These are phyloP conservation scores for Thyridium curvatum DNA, from an alignment of 2,329 filamentous ascomycete genomes.

Conservation along the genomic window DNA sequence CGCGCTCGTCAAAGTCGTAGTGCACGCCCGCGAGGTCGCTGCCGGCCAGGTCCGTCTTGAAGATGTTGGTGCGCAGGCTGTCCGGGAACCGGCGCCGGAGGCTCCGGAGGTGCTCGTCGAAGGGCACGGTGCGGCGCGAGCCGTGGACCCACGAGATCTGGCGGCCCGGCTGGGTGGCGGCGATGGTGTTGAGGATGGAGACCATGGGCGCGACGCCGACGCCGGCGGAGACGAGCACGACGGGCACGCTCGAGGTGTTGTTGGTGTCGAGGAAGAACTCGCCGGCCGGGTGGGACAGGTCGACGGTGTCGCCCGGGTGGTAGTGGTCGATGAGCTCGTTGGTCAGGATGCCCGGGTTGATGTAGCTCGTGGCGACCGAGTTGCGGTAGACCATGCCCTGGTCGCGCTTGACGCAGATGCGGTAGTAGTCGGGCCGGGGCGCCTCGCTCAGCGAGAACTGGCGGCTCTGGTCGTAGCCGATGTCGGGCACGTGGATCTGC, in stretches of 20 bases:
- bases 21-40: conserved; percentile 36
- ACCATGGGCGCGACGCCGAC: conserved; percentile 55
- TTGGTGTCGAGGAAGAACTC: conserved; percentile 51
- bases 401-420: conserved; percentile 67
- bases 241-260: conserved; percentile 32
- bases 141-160: conserved; percentile 56
- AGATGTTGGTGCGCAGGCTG: conserved; percentile 36
- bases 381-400: conserved; percentile 38
- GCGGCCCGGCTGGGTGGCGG: conserved; percentile 35
- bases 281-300: conserved; percentile 61
- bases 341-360: conserved; percentile 59
- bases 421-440: conserved; percentile 55
- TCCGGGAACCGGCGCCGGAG: conserved; percentile 28
- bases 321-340: conserved; percentile 61
- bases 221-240: conserved; percentile 57
- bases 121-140: conserved; percentile 43
- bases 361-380: conserved; percentile 34
- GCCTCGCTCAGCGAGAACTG: conserved; percentile 70
- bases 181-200: conserved; percentile 52
- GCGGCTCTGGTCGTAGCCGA: conserved; percentile 56
- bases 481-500: conserved; percentile 46
- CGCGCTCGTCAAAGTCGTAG: conserved; percentile 35
- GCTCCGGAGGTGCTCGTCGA: conserved; percentile 43
- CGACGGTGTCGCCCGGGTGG: conserved; percentile 53
- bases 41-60: conserved; percentile 41